phyloP scores from a whole-genome alignment of 2,329 filamentous ascomycete species.

The Colletotrichum viniferum region DNA sequence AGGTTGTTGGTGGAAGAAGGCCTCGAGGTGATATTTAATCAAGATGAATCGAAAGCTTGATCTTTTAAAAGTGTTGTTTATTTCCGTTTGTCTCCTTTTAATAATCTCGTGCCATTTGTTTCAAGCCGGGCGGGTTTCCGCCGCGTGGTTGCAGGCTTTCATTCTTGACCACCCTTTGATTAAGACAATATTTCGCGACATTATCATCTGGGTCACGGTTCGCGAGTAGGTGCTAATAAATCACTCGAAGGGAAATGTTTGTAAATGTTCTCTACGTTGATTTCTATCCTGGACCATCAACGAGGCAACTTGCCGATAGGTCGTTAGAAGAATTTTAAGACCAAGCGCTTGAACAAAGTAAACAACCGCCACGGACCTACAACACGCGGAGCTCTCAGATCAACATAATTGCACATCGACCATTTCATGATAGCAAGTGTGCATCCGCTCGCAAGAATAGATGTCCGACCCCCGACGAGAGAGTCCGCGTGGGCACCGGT shows the following conservation, averaged over 20 bases:
- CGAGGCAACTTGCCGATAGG: too few relatives aligned
- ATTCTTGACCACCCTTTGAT: neutral
- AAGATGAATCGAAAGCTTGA: accelerated
- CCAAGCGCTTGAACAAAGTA: neutral
- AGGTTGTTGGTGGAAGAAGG: neutral
- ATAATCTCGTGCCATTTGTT: neutral
- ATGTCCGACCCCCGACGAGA: neutral
- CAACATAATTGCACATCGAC: neutral
- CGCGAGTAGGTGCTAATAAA: neutral
- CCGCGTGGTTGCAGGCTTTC: neutral
- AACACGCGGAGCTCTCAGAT: neutral
- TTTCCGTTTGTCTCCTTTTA: accelerated
- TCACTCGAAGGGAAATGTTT: too few relatives aligned
- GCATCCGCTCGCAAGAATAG: neutral
- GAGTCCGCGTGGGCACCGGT: neutral
- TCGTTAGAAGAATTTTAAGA: neutral
- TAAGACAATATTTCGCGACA: accelerated
- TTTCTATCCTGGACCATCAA: neutral
- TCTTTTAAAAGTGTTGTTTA: accelerated
- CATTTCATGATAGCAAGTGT: neutral
- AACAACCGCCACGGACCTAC: neutral
- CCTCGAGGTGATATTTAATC: neutral
- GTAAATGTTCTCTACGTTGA: neutral
- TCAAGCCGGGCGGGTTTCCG: neutral
- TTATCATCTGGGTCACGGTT: neutral